Evolutionary conservation across 139 green algal genomes (phyloP), one percentile per base, ranked within the genome.

Genomic region (Chlamydomonas schloesseri): DNA sequence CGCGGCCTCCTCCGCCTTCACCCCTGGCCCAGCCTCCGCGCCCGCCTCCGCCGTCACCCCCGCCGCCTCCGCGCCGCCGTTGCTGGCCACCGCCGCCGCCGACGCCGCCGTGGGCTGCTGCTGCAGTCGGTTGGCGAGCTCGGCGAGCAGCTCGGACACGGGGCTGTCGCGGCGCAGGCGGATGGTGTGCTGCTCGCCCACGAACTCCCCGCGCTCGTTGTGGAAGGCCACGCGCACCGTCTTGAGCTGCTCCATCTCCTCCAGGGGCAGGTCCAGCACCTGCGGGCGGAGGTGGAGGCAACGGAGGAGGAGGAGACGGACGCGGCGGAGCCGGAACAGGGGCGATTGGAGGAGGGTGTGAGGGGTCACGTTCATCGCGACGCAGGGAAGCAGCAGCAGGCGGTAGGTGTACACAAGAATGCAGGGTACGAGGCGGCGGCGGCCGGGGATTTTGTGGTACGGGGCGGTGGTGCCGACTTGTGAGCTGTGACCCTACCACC

Each of bases 221-320:
- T 98, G 93, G 71, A 96, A 92, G 0, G 74, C 72, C 9, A 95
- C 79, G 88, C 90, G 89, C 37, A 96, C 65, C n/a, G 86, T 93
- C 62, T 93, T 96, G 26, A 95, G 82, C 84, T 88, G 82, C 88
- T 96, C 93, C 77, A 98, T 92, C 87, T 98, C 91, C 13, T 92
- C 94, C 87, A 99, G 91, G 0, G 97, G 98, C 81, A 99, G 91
- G 89, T 99, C 97, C 65, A 99, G 91, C 65, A 98, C 60, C 60
- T 67, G 60, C 24, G 24, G 21, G 3, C 26, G 60, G 60, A 24
- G 17, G 11, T 65, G 57, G n/a, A n/a, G n/a, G n/a, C n/a, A n/a
- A n/a, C n/a, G n/a, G n/a, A n/a, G n/a, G n/a, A n/a, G n/a, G n/a
- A n/a, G n/a, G n/a, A n/a, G n/a, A n/a, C n/a, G n/a, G n/a, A n/a